Conservation (phyloP, 805 yeast genomes). For the Lachancea dasiensis region DNA sequence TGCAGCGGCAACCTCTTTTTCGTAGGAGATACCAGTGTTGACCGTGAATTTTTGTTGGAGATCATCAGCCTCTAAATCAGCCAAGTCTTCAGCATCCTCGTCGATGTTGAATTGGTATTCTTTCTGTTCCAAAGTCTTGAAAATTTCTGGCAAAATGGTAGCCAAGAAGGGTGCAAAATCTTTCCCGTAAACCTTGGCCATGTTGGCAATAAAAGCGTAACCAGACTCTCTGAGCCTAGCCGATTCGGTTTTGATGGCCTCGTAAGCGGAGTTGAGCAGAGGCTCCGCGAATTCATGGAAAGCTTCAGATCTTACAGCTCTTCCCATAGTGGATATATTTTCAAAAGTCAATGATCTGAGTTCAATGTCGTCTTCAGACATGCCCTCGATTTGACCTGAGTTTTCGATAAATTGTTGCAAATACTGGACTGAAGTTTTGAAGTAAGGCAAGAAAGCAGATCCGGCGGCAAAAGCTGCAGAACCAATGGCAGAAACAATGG, state of each 20-base stretch:
- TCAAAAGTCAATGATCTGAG: slow-evolving; percentile 89
- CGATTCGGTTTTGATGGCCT: slow-evolving; percentile 67
- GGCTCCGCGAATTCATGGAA: slow-evolving; percentile 85
- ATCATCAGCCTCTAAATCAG: slow-evolving; percentile 53
- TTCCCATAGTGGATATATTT: slow-evolving; percentile 88
- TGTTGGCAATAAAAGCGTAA: slow-evolving; percentile 83
- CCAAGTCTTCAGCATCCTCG: slow-evolving; percentile 43
- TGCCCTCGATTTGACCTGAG: slow-evolving; percentile 62
- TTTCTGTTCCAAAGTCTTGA: slow-evolving; percentile 76
- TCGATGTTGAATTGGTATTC: slow-evolving; percentile 68
- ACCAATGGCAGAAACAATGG: slow-evolving; percentile 91
- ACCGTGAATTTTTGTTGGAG: slow-evolving; percentile 70
- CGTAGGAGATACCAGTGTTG: slow-evolving; percentile 91
- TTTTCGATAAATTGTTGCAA: slow-evolving; percentile 77
- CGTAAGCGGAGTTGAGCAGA: slow-evolving; percentile 80
- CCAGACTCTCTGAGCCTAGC: slow-evolving; percentile 92
- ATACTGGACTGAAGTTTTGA: slow-evolving; percentile 69
- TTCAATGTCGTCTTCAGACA: slow-evolving; percentile 85
- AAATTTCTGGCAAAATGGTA: slow-evolving; percentile 75
- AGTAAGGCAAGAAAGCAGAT: slow-evolving; percentile 78
- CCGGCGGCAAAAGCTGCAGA: slow-evolving; percentile 96
- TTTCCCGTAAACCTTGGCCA: slow-evolving; percentile 91
- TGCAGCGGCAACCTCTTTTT: slow-evolving; percentile 91
- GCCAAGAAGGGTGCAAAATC: slow-evolving; percentile 84
- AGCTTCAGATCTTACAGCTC: slow-evolving; percentile 90